Evolutionary conservation across 768 basidiomycete species (phyloP), one percentile per base, ranked within the genome.

Genomic region (Megacollybia marginata): DNA sequence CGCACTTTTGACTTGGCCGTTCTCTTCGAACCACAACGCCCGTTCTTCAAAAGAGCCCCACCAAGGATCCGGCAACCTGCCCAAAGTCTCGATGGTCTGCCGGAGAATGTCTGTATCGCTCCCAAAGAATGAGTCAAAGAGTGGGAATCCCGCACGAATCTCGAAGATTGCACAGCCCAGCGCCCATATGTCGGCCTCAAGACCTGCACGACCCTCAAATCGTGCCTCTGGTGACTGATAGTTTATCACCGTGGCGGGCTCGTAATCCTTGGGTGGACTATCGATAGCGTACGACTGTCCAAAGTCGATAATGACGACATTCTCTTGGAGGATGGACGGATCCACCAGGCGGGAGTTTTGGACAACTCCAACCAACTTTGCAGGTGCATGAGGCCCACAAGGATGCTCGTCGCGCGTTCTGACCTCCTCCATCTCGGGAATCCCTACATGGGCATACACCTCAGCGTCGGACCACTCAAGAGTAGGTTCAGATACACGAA

Each of bases 91-190:
- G 18, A 72, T 64, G 6, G 48, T 67, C 57, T 71, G 56, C 49
- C 49, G 66, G 52, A 69, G 62, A 23, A 72, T 58, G 12, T 58
- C 54, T 3, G 33, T 47, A 36, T 64, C 59, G 48, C 59, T 55
- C 11, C 62, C 58, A 2, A 71, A 50, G 51, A 70, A 69, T 9
- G 67, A 18, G 9, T 71, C 70, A 49, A 73, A 74, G 44, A 73
- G 68, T 20, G 72, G 49, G 35, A 54, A 63, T 4, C 72, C 71
- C 23, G 72, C 67, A 16, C 70, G 65, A 49, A 72, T 69, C 57
- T 73, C 66, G 52, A 69, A 74, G 52, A 73, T 66, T 44, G 63
- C 51, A 54, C 73, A 75, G 50, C 53, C 73, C 16, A 74, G 58
- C 3, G 63, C 57, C 73, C 73, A 74, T 33, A 74, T 53, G 52